phyloP scores from a whole-genome alignment of 1,284 basidiomycete species.

The Phellopilus nigrolimitatus region DNA sequence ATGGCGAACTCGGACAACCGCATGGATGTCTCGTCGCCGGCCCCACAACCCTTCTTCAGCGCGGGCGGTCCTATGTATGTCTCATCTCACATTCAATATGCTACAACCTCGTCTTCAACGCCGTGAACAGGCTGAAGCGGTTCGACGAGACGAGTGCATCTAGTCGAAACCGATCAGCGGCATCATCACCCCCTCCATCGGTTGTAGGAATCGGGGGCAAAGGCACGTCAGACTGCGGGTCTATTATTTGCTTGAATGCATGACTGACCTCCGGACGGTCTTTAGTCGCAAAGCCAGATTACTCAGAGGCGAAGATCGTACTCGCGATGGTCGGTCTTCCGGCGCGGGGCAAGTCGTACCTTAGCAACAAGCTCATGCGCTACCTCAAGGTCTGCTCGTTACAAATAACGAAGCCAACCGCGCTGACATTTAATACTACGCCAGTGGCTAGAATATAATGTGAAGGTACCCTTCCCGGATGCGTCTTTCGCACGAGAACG shows the following conservation, averaged over 20 bases:
- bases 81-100: neutral
- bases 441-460: conserved; percentile 98
- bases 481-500: too few relatives aligned
- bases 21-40: neutral
- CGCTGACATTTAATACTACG: conserved; percentile 16
- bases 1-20: neutral
- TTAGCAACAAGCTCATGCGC: conserved; percentile 80
- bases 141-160: conserved; percentile 71
- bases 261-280: conserved; percentile 1
- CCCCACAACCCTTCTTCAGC: conserved; percentile 28
- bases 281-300: conserved; percentile 91
- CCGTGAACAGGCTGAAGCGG: conserved; percentile 56
- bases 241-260: conserved; percentile 9
- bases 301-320: conserved; percentile 97
- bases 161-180: conserved; percentile 59
- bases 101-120: neutral
- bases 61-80: conserved; percentile 37
- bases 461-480: too few relatives aligned
- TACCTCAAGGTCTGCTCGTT: conserved; percentile 59
- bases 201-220: conserved; percentile 81
- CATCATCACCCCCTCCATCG: conserved; percentile 62
- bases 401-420: neutral
- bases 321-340: conserved; percentile 93
- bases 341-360: conserved; percentile 80
- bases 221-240: conserved; percentile 38